Conservation (phyloP, 164 flowering plant genomes). For the Vitis riparia region DNA sequence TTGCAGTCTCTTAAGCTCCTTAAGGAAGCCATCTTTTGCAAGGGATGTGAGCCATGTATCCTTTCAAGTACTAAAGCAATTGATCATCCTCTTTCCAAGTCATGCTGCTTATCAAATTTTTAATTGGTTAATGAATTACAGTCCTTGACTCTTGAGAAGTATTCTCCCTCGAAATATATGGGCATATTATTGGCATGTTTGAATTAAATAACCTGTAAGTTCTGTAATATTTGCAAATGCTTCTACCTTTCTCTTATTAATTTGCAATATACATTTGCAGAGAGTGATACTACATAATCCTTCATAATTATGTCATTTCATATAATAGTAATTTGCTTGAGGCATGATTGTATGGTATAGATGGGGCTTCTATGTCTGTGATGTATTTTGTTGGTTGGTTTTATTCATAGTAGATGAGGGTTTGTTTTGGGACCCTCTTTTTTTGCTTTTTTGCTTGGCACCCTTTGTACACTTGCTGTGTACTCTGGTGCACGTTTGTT, state of each 20-base stretch:
- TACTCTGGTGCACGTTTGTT: too few species aligned
- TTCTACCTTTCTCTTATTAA: neutral
- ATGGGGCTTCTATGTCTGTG: too few species aligned
- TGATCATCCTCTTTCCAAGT: neutral
- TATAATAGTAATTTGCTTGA: neutral
- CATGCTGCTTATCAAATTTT: neutral
- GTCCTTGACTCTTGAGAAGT: slow-evolving; percentile 67
- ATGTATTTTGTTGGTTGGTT: too few species aligned
- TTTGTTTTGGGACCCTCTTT: neutral
- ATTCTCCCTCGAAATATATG: slow-evolving; percentile 91
- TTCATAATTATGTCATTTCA: neutral
- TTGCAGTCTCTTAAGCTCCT: slow-evolving; percentile 88
- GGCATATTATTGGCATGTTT: slow-evolving; percentile 97
- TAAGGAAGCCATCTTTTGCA: slow-evolving; percentile 77
- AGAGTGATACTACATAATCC: neutral
- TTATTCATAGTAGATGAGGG: too few species aligned
- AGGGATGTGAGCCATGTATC: slow-evolving; percentile 93
- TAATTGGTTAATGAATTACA: neutral
- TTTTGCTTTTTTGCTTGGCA: neutral
- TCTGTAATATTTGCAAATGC: neutral
- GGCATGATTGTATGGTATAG: neutral
- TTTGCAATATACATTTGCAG: neutral
- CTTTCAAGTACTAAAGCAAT: slow-evolving; percentile 23
- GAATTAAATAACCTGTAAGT: slow-evolving; percentile 99
- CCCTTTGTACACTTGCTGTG: too few species aligned